These are phyloP conservation scores for Lagenidium sp. DNA, from an alignment of 352 stramenopile genomes.

Conservation along the genomic window DNA sequence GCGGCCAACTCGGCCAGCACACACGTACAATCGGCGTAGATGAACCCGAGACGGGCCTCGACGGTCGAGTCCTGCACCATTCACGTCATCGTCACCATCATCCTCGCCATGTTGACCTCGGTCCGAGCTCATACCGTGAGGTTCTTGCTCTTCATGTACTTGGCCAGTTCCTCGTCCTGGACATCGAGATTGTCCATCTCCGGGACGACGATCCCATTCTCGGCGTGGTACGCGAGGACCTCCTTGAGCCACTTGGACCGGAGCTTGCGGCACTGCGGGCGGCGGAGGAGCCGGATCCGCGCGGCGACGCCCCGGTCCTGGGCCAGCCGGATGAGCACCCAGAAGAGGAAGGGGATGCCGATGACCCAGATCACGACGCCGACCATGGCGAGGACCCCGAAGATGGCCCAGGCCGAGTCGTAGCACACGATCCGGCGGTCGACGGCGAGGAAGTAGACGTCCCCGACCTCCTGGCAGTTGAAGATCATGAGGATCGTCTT, in stretches of 20 bases:
- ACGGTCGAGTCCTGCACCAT: conserved; percentile 50
- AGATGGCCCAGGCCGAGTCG: conserved; percentile 50
- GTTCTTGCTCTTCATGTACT: conserved; percentile 75
- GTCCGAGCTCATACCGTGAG: conserved; percentile 22
- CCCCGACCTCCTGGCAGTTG: conserved; percentile 66
- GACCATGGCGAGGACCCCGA: conserved; percentile 39
- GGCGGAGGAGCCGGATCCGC: conserved; percentile 33
- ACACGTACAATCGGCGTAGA: conserved; percentile 64
- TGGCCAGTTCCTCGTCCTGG: conserved; percentile 54
- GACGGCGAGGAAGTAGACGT: conserved; percentile 44
- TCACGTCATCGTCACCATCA: background rate
- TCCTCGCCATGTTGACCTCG: background rate
- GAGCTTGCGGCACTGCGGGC: conserved; percentile 25
- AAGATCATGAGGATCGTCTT: conserved; percentile 78
- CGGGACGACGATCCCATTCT: conserved; percentile 30
- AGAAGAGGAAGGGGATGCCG: conserved; percentile 76
- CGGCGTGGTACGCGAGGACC: conserved; percentile 32
- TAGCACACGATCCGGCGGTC: conserved; percentile 70
- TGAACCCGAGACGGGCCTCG: conserved; percentile 56
- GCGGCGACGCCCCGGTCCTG: conserved; percentile 44
- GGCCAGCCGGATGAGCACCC: conserved; percentile 53
- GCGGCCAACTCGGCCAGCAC: too few species aligned
- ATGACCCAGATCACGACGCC: conserved; percentile 63
- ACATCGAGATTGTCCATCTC: conserved; percentile 48
- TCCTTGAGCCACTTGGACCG: conserved; percentile 60